Percentiles rank a stretch among this genome's conserved stretches.
phyloP scores from a whole-genome alignment of 768 basidiomycete genomes.

The Rhizopogon rudus region DNA sequence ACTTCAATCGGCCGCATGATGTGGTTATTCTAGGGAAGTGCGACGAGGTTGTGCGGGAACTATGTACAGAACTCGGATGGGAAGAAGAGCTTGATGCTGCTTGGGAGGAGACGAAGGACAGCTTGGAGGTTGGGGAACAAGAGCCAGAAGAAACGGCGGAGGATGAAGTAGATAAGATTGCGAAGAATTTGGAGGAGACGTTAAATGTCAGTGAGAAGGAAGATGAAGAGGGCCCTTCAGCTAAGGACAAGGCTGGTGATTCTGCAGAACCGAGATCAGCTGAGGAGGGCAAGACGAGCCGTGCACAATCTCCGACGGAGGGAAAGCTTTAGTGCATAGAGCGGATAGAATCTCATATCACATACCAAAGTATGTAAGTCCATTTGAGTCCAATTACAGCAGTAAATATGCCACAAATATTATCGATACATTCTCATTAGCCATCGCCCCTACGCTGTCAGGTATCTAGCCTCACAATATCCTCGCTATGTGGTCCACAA shows the following conservation, averaged over 20 bases:
- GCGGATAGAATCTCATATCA: too few relatives aligned
- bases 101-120: conserved; percentile 49
- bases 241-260: not conserved
- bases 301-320: conserved; percentile 1
- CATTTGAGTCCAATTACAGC: too few relatives aligned
- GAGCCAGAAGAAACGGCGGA: conserved; percentile 4
- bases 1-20: conserved; percentile 55
- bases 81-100: conserved; percentile 48
- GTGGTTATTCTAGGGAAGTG: conserved; percentile 65
- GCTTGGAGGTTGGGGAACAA: conserved; percentile 14
- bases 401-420: too few relatives aligned
- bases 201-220: conserved; percentile 6
- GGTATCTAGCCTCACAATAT: conserved; percentile 1
- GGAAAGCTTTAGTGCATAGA: conserved; percentile 3
- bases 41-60: conserved; percentile 57
- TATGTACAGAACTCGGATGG: conserved; percentile 75
- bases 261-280: not conserved
- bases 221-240: not conserved
- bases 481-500: conserved; percentile 19
- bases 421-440: too few relatives aligned
- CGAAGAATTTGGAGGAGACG: conserved; percentile 16
- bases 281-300: not conserved
- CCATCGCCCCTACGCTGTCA: not conserved
- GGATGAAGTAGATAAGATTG: conserved; percentile 24
- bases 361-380: too few relatives aligned